Percentiles rank a stretch among this genome's conserved stretches.
phyloP scores from a whole-genome alignment of 768 basidiomycete species.

The Russula dissimulans region DNA sequence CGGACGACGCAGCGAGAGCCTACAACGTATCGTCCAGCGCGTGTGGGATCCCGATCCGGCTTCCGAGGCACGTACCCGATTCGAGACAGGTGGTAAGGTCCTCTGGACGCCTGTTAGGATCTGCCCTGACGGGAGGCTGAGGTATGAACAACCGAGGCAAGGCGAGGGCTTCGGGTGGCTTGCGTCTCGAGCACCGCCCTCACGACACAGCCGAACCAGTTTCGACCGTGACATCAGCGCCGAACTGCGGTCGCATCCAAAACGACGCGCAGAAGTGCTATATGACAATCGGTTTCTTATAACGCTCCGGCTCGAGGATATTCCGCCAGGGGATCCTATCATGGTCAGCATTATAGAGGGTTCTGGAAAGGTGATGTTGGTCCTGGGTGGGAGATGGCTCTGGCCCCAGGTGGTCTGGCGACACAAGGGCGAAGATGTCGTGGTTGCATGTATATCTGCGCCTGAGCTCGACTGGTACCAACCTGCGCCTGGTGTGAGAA shows the following conservation, averaged over 20 bases:
- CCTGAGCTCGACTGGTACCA: slow-evolving; percentile 16
- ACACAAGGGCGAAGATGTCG: slow-evolving; percentile 4
- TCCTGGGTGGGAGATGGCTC: slow-evolving; percentile 36
- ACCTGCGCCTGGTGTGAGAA: slow-evolving; percentile 1
- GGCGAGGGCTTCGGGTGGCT: slow-evolving; percentile 46
- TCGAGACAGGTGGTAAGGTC: slow-evolving; percentile 13
- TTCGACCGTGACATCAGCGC: slow-evolving; percentile 35
- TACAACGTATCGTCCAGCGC: slow-evolving; percentile 38
- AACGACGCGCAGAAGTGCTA: slow-evolving; percentile 33
- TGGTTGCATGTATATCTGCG: slow-evolving; percentile 10
- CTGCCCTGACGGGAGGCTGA: slow-evolving; percentile 1
- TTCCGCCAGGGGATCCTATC: slow-evolving; percentile 33
- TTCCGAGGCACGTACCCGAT: slow-evolving; percentile 22
- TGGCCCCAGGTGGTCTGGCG: slow-evolving; percentile 37
- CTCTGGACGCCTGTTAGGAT: slow-evolving; percentile 16
- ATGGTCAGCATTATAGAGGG: slow-evolving; percentile 22
- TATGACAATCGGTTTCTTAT: slow-evolving; percentile 63
- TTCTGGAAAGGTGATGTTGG: slow-evolving; percentile 27
- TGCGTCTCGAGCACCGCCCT: slow-evolving; percentile 47
- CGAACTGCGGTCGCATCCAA: slow-evolving; percentile 2
- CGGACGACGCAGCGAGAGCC: slow-evolving; percentile 37
- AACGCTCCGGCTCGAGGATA: slow-evolving; percentile 33
- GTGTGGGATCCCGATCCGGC: slow-evolving; percentile 36
- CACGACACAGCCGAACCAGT: slow-evolving; percentile 20
- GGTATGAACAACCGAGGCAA: not conserved